These are phyloP conservation scores for Aspergillus pseudotamarii DNA, from an alignment of 2,329 filamentous ascomycete species.

Conservation along the genomic window DNA sequence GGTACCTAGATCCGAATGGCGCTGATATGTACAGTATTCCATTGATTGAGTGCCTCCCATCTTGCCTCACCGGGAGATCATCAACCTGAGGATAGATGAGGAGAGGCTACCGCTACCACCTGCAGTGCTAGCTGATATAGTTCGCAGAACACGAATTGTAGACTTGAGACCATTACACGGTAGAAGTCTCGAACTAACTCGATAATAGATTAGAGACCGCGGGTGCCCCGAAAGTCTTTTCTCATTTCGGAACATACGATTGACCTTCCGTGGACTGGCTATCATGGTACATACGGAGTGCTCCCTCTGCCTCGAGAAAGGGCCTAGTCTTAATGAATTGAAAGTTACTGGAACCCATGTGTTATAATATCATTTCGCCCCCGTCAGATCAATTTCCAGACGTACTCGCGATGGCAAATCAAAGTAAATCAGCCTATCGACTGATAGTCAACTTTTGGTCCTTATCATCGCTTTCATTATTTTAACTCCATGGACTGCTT, in stretches of 20 bases:
- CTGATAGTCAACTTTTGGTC: not conserved
- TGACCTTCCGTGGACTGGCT: not conserved
- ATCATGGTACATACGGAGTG: not conserved
- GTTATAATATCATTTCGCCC: not conserved
- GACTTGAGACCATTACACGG: not conserved
- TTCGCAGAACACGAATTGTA: not conserved
- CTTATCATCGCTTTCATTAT: not conserved
- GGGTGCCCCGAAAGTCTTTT: not conserved
- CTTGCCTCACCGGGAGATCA: constrained; percentile 8
- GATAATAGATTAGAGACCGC: not conserved
- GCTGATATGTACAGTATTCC: not conserved
- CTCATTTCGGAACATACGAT: not conserved
- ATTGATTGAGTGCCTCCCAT: not conserved
- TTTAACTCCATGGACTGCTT: not conserved
- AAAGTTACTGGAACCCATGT: not conserved
- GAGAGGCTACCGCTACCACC: not conserved
- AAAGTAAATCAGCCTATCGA: not conserved
- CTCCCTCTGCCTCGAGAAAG: not conserved
- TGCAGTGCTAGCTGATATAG: not conserved
- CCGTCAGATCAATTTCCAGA: not conserved
- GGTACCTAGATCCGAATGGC: not conserved
- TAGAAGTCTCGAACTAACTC: not conserved
- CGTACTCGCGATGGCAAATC: not conserved
- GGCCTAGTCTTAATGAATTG: not conserved
- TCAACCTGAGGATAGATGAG: not conserved